phyloP scores from a whole-genome alignment of 164 flowering plant genomes.

The Annona squamosa region DNA sequence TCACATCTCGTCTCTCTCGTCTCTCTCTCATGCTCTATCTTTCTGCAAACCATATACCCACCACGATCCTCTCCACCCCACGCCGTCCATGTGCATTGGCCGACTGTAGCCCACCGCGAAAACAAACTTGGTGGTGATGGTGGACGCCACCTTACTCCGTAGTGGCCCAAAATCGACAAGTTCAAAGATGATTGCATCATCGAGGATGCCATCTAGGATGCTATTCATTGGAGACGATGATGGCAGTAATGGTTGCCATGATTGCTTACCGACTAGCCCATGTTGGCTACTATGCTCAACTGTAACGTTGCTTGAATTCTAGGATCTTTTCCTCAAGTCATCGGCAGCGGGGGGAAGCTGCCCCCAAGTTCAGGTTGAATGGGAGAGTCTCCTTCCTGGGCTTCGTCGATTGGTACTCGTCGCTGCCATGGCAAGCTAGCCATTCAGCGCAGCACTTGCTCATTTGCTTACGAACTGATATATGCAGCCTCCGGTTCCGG shows the following conservation, averaged over 20 bases:
- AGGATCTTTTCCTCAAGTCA: slow-evolving; percentile 48
- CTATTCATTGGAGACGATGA: background rate
- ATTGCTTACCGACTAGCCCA: slow-evolving; percentile 26
- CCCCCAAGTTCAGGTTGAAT: slow-evolving; percentile 66
- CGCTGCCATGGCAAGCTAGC: slow-evolving; percentile 24
- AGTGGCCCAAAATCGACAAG: slow-evolving; percentile 50
- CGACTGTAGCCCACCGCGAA: slow-evolving; percentile 24
- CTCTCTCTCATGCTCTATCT: too few relatives aligned
- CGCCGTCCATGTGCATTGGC: slow-evolving; percentile 40
- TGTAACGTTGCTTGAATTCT: slow-evolving; percentile 74
- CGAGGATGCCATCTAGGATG: slow-evolving; percentile 45
- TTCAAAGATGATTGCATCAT: slow-evolving; percentile 57
- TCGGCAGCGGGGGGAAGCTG: slow-evolving; percentile 22
- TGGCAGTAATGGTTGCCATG: background rate
- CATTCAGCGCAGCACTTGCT: slow-evolving; percentile 58
- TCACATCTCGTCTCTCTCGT: too few relatives aligned
- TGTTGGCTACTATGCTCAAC: slow-evolving; percentile 62
- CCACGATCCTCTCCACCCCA: slow-evolving; percentile 51
- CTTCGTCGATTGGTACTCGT: slow-evolving; percentile 36
- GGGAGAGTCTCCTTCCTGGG: slow-evolving; percentile 43
- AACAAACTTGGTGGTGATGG: slow-evolving; percentile 37
- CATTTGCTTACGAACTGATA: slow-evolving; percentile 30
- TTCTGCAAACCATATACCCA: slow-evolving; percentile 73
- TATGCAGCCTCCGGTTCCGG: slow-evolving; percentile 48
- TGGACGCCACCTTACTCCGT: slow-evolving; percentile 24